These are phyloP conservation scores for Arabis hirsuta DNA, from an alignment of 345 rosid genomes.

Conservation along the genomic window DNA sequence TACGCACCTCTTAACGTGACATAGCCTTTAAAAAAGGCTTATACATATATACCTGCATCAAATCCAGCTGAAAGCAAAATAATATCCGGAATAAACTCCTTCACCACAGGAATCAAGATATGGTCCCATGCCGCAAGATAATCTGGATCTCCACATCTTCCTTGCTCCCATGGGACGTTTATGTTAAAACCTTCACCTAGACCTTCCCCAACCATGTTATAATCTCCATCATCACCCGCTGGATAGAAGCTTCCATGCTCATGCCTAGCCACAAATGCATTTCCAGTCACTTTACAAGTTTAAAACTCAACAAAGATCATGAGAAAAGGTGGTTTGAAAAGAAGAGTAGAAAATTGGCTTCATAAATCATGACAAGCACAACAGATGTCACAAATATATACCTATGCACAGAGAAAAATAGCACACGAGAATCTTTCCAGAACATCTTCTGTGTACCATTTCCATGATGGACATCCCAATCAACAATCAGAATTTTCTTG, in stretches of 20 bases:
- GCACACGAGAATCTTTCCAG: slow-evolving; percentile 87
- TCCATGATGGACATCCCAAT: slow-evolving; percentile 99
- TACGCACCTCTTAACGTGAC: background rate
- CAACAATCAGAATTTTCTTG: slow-evolving; percentile 84
- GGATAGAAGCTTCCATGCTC: slow-evolving; percentile 88
- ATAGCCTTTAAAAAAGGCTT: slow-evolving; percentile 9
- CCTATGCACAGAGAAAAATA: slow-evolving; percentile 99
- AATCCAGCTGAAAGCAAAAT: slow-evolving; percentile 88
- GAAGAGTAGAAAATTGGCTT: background rate
- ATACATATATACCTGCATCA: slow-evolving; percentile 78
- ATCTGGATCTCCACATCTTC: slow-evolving; percentile 83
- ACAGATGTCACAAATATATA: slow-evolving; percentile 33
- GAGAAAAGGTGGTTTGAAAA: background rate
- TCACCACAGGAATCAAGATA: slow-evolving; percentile 80
- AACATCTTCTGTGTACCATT: slow-evolving; percentile 93
- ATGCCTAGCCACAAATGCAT: slow-evolving; percentile 55
- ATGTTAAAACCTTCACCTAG: slow-evolving; percentile 89
- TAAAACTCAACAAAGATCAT: slow-evolving; percentile 4
- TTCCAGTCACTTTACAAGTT: slow-evolving; percentile 26
- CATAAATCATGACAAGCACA: background rate
- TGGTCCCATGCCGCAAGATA: slow-evolving; percentile 95
- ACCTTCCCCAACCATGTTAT: slow-evolving; percentile 89
- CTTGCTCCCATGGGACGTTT: slow-evolving; percentile 96
- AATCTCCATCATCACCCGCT: slow-evolving; percentile 72
- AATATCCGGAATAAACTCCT: slow-evolving; percentile 78